Evolutionary conservation across 192 early-diverging fungal genomes (phyloP), one percentile per base, ranked within the genome.

Genomic region (Coemansia sp.): DNA sequence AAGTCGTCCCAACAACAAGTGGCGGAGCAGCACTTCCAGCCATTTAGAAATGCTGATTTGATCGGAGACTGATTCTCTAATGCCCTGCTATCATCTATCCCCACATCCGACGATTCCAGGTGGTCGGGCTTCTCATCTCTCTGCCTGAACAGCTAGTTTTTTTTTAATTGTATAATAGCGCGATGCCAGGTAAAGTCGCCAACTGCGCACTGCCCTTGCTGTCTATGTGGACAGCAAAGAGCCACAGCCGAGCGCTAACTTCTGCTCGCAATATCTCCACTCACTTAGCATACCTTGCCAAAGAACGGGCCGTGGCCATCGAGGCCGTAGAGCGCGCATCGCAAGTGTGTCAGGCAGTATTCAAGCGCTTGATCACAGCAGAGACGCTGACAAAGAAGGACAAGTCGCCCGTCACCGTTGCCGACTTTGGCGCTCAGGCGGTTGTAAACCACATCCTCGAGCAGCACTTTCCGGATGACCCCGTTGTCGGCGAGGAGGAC

Each of bases 401-500:
- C 86, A 93, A 93, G 79, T 94, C 93, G 2, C 96, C 98, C 24
- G 98, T 99, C 9, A 99, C 98, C 87, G 95, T 99, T 38, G 98
- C 95, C 15, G 98, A 99, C 78, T 98, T 89, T 82, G 91, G 93
- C 54, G 91, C 94, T 12, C 98, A 99, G 77, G 96, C 98, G 3
- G 89, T 99, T 9, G 92, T 99, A 38, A 97, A 96, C 82, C 75
- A 86, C 1, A 81, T 92, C 59, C 86, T 99, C 7, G 73, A 87
- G 60, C 60, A 86, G 60, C 74, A 84, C 59, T 98, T 98, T 59
- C 95, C 96, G 14, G 35, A 88, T 19, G 96, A 97, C 74, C 91
- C 91, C 27, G 93, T 99, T 56, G 91, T 98, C 15, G 98, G 96
- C 31, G 98, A 99, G 76, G 98, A 99, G 73, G 94, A 98, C 64